Conservation (phyloP, 2,329 filamentous ascomycete species). For the Aspergillus nomiae region DNA sequence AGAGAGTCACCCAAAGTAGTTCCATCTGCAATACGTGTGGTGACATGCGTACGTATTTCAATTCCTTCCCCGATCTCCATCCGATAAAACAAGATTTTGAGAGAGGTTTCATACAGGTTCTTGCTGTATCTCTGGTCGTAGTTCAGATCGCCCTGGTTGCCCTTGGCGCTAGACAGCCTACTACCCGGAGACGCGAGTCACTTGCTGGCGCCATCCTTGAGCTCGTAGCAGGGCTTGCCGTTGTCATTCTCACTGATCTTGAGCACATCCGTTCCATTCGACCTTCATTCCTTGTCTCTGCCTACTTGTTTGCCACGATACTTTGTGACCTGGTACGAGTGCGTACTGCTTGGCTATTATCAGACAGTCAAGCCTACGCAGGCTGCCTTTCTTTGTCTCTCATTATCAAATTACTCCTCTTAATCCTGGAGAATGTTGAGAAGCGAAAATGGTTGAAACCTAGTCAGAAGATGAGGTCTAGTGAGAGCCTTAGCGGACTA, state of each 20-base stretch:
- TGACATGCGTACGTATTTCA: constrained; percentile 8
- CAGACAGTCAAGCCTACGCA: constrained; percentile 4
- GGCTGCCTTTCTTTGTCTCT: neutral
- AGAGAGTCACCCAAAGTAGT: constrained; percentile 16
- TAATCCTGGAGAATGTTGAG: neutral
- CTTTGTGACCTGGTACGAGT: constrained; percentile 46
- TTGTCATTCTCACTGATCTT: constrained; percentile 21
- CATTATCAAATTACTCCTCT: neutral
- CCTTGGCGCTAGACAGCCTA: neutral
- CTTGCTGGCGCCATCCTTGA: constrained; percentile 15
- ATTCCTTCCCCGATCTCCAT: constrained; percentile 3
- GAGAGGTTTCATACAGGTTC: neutral
- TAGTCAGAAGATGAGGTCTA: constrained; percentile 37
- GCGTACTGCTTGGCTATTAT: constrained; percentile 40
- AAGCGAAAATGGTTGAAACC: neutral
- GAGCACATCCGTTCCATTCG: constrained; percentile 31
- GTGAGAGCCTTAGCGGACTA: constrained; percentile 50
- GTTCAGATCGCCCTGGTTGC: neutral
- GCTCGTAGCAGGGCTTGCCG: constrained; percentile 19
- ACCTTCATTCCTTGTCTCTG: constrained; percentile 33
- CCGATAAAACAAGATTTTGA: neutral
- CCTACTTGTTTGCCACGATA: constrained; percentile 46
- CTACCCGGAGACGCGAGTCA: neutral
- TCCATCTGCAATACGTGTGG: constrained; percentile 10
- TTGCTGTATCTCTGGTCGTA: neutral